A percentile compares a stretch with the other conserved stretches of the same genome.
Conservation (phyloP, 495 filamentous ascomycete genomes). For the Aspergillus taichungensis region DNA sequence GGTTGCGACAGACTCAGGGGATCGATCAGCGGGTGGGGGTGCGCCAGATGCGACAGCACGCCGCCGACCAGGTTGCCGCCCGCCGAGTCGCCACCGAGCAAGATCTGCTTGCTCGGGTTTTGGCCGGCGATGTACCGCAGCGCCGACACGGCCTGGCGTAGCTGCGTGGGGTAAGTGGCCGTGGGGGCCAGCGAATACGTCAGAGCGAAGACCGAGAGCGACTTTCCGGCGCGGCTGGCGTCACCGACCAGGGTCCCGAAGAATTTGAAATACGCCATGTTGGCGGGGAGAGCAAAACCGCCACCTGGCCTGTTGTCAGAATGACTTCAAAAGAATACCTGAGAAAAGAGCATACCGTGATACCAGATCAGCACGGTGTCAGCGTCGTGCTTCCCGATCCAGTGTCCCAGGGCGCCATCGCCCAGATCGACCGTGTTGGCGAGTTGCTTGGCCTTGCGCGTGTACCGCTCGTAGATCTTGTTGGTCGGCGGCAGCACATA, state of each 20-base stretch:
- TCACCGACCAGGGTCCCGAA: constrained; percentile 35
- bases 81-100: constrained; percentile 56
- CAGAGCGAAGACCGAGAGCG: constrained; percentile 42
- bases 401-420: constrained; percentile 48
- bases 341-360: constrained; percentile 35
- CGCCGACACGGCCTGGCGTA: constrained; percentile 45
- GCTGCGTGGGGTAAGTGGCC: constrained; percentile 49
- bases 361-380: constrained; percentile 50
- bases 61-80: constrained; percentile 52
- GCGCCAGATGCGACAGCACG: constrained; percentile 51
- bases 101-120: constrained; percentile 35
- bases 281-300: constrained; percentile 47
- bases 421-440: constrained; percentile 41
- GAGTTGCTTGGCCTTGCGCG: constrained; percentile 31
- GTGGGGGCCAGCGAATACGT: constrained; percentile 53
- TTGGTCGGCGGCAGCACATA: constrained; percentile 32
- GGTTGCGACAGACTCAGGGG: constrained; percentile 11
- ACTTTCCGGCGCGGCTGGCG: constrained; percentile 25
- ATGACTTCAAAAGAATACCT: neutral
- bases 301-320: constrained; percentile 33
- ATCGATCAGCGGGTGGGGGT: constrained; percentile 47
- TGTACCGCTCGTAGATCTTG: constrained; percentile 38
- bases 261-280: constrained; percentile 44
- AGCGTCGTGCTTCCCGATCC: constrained; percentile 47
- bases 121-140: constrained; percentile 44